These are phyloP conservation scores for Tanacetum coccineum DNA, from an alignment of 129 eudicot genomes.

Conservation along the genomic window DNA sequence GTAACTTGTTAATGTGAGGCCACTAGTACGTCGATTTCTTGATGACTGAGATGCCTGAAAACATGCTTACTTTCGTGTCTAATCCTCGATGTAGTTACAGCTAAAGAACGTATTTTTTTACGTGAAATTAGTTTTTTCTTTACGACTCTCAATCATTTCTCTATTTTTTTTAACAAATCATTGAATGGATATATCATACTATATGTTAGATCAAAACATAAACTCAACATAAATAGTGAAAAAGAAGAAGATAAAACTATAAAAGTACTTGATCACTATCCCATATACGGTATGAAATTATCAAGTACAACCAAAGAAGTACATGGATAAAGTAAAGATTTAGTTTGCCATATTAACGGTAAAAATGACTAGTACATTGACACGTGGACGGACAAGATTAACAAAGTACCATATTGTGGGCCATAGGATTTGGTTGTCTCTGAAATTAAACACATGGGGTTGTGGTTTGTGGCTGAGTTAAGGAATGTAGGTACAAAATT, in stretches of 20 bases:
- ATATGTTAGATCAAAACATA: too few species aligned
- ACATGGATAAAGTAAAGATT: slow-evolving; percentile 8
- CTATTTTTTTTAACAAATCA: too few species aligned
- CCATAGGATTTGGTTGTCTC: slow-evolving; percentile 16
- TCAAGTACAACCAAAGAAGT: slow-evolving; percentile 1
- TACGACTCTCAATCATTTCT: too few species aligned
- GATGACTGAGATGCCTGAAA: too few species aligned
- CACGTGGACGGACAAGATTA: slow-evolving; percentile 27
- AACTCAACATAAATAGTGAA: not conserved
- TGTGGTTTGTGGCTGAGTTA: too few species aligned
- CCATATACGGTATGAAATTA: not conserved
- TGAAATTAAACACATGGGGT: slow-evolving; percentile 15
- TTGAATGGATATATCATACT: too few species aligned
- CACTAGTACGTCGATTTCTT: too few species aligned
- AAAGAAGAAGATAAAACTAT: not conserved
- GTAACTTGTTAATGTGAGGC: too few species aligned
- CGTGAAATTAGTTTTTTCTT: too few species aligned
- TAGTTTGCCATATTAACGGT: slow-evolving; percentile 27
- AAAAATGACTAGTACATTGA: slow-evolving; percentile 13
- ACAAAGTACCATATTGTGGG: not conserved
- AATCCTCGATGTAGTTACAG: too few species aligned
- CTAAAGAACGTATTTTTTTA: too few species aligned
- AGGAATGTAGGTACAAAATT: slow-evolving; percentile 11
- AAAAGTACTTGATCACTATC: not conserved
- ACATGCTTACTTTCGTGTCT: too few species aligned